These are phyloP conservation scores for Rhizopogon vesiculosus DNA, from an alignment of 768 basidiomycete genomes.

Conservation along the genomic window DNA sequence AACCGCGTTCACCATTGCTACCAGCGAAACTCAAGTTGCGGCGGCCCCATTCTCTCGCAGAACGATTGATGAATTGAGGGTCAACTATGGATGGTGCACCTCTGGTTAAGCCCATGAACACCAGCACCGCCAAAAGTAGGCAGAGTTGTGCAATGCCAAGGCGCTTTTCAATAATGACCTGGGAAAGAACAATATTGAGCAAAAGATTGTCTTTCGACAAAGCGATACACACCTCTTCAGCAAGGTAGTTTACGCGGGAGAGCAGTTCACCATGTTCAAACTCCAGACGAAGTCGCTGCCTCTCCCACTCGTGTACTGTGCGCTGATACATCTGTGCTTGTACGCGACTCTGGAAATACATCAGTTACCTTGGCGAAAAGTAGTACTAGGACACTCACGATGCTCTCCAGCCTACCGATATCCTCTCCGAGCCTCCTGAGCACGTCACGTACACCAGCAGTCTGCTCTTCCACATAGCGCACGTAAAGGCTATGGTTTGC, in stretches of 20 bases:
- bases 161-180: slow-evolving; percentile 87
- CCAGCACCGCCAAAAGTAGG: slow-evolving; percentile 73
- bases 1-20: slow-evolving; percentile 36
- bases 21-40: slow-evolving; percentile 54
- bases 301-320: slow-evolving; percentile 63
- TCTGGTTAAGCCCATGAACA: slow-evolving; percentile 84
- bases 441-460: slow-evolving; percentile 65
- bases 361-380: neutral
- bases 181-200: slow-evolving; percentile 1
- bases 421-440: slow-evolving; percentile 74
- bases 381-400: slow-evolving; percentile 42
- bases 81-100: slow-evolving; percentile 42
- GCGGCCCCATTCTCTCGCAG: slow-evolving; percentile 51
- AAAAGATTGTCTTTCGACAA: neutral
- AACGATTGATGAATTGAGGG: slow-evolving; percentile 10
- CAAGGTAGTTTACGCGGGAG: slow-evolving; percentile 66
- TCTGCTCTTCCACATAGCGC: slow-evolving; percentile 89
- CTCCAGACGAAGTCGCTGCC: slow-evolving; percentile 61
- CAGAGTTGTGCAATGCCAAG: slow-evolving; percentile 86
- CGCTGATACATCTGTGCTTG: slow-evolving; percentile 66
- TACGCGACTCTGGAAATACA: slow-evolving; percentile 49
- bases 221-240: slow-evolving; percentile 62
- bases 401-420: slow-evolving; percentile 69
- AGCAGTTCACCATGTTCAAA: slow-evolving; percentile 65
- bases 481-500: slow-evolving; percentile 82